phyloP scores from a whole-genome alignment of 441 rosid genomes.

The Mallotus repandus region DNA sequence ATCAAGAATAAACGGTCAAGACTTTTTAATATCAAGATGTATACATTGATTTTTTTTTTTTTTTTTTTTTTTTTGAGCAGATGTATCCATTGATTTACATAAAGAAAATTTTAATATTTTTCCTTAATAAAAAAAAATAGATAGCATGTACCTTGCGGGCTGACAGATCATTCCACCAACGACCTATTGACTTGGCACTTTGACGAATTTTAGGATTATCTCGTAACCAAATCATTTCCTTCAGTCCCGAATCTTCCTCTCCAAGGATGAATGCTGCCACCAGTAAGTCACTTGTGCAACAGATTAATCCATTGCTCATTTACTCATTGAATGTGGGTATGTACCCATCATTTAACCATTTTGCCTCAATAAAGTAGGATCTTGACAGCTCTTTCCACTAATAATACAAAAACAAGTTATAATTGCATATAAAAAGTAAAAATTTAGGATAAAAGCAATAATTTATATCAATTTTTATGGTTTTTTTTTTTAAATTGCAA shows the following conservation, averaged over 20 bases:
- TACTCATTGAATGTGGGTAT: constrained; percentile 18
- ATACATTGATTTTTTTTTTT: too few species aligned
- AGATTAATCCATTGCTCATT: background rate
- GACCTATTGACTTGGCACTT: background rate
- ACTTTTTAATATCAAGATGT: too few species aligned
- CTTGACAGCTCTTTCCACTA: constrained; percentile 2
- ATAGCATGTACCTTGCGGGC: constrained; percentile 18
- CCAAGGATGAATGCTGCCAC: constrained; percentile 5
- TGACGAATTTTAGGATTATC: constrained; percentile 13
- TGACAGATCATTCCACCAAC: constrained; percentile 25
- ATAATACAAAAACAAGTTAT: too few species aligned
- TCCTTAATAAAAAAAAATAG: too few species aligned
- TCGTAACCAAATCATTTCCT: constrained; percentile 23
- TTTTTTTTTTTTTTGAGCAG: too few species aligned
- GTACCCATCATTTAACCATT: constrained; percentile 10
- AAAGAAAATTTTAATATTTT: background rate
- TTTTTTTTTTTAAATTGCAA: too few species aligned
- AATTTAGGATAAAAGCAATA: too few species aligned
- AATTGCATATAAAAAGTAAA: too few species aligned
- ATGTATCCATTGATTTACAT: too few species aligned
- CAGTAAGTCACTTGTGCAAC: background rate
- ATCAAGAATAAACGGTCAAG: too few species aligned
- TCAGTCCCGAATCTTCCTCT: background rate
- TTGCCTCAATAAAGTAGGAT: constrained; percentile 7
- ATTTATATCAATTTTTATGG: too few species aligned